Base-by-base conservation (phyloP, 345 rosid genomes). In the Melastoma malabathricum region DNA sequence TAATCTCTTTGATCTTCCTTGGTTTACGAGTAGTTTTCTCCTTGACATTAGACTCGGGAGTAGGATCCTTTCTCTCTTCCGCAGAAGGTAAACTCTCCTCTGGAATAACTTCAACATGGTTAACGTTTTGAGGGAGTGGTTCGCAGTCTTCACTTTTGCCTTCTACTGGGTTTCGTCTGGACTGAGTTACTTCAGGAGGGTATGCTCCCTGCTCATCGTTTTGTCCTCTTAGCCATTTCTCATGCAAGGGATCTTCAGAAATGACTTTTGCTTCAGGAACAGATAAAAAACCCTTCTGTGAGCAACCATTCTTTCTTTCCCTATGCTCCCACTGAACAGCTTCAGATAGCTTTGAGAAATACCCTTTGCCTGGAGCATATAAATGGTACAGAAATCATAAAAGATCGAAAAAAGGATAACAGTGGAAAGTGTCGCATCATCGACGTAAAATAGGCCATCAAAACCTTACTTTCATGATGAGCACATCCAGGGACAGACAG, bases 1-100 rank as follows among this genome's bases (percentile, higher is more conserved):
- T 60, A 22, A 61, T 41, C 16, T 53, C 57, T 29, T 68, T 75
- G 52, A 62, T 77, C 60, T 63, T 62, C 63, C 64, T 72, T 47
- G 70, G 56, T 43, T 67, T 72, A 43, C 60, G 46, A 44, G 52
- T 57, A 16, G 18, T 54, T 12, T 47, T 48, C 10, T 44, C 43
- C 60, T 34, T 34, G 41, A 34, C 41, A 34, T 8, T 34, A 34
- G 41, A 34, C 2, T 9, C 9, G 41, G 41, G 41, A 34, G 41
- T 34, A 12, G 41, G 12, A 34, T 34, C 41, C 9, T 34, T 34
- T 9, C 12, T 34, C 9, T 34, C 41, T 34, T 34, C 41, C 6
- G 12, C 41, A 34, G 41, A 34, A 34, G 41, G 41, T 5, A 34
- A 34, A 9, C 41, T 34, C 12, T 31, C 44, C 29, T 25, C 55